phyloP scores from a whole-genome alignment of 2,329 filamentous ascomycete species.

The Trichophyton schoenleinii region DNA sequence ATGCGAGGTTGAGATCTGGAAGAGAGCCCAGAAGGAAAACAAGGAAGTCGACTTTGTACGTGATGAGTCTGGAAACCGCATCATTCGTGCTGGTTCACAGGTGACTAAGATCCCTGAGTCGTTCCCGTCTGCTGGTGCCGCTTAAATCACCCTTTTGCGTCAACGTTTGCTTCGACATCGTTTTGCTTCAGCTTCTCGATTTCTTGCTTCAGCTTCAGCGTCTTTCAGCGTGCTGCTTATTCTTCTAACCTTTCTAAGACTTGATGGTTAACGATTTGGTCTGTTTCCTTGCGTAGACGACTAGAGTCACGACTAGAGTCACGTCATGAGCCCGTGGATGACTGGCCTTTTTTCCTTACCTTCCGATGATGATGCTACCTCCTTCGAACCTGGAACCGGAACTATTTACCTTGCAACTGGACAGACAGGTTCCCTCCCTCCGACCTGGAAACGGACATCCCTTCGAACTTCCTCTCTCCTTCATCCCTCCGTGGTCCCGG shows the following conservation, averaged over 20 bases:
- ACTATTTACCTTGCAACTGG: too few relatives aligned
- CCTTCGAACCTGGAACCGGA: neutral
- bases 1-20: too few relatives aligned
- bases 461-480: too few relatives aligned
- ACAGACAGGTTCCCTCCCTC: too few relatives aligned
- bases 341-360: neutral
- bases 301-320: neutral
- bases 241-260: neutral
- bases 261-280: constrained; percentile 3
- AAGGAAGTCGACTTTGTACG: constrained; percentile 70
- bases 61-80: constrained; percentile 67
- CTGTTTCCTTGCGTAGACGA: neutral
- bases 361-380: neutral
- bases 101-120: constrained; percentile 72
- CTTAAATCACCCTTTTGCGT: constrained; percentile 32
- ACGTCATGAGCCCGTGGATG: neutral
- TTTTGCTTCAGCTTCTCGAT: neutral
- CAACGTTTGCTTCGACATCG: neutral
- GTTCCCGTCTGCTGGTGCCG: constrained; percentile 70
- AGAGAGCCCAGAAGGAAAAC: constrained; percentile 59
- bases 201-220: neutral
- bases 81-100: constrained; percentile 75
- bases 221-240: too few relatives aligned
- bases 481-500: too few relatives aligned
- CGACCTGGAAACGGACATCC: too few relatives aligned